Base-by-base conservation (phyloP, 768 basidiomycete species). In the Phlegmacium glaucopus region DNA sequence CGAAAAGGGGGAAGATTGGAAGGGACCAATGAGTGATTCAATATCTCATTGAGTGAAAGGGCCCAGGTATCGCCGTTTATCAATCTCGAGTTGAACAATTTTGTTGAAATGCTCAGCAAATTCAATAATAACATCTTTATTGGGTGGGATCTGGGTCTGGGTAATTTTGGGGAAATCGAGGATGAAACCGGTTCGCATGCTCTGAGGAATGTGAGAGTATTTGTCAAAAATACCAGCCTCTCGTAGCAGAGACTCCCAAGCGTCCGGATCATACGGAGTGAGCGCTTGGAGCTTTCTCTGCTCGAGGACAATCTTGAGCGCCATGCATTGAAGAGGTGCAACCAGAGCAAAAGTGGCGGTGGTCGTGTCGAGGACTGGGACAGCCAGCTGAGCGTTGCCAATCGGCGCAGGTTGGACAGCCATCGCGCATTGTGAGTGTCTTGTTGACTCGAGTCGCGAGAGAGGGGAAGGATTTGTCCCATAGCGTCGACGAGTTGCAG, bases 321-420 rank as follows among this genome's bases (percentile, higher is more conserved):
- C 30, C 30, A 32, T 32, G n/a, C n/a, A n/a, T n/a, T 34, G 56
- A 4, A 1, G 44, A 27, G 22, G 66, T 62, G 39, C 72, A 72
- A 4, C 72, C 69, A 0, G 69, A 72, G 61, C 71, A 74, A 9
- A 65, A 44, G 56, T 74, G 71, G 2, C 36, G 27, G 16, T 55
- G 37, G 6, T 49, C 30, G 30, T 32, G 30, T 32, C 47, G 64
- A 60, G 4, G 15, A 35, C 45, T 32, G 18, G 15, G 47, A 25
- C 67, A 72, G 0, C 65, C 60, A 2, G 34, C 25, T 0, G 47
- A 13, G 1, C 38, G 16, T 38, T 73, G 65, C 57, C 55, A 73
- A 16, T 64, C 52, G 32, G 53, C 35, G 52, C 71, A 73, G 6
- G 71, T 15, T 6, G 48, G 42, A 4, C 37, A 39, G 5, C 59